Conservation (phyloP, 257 asterid genomes). For the Scutellaria baicalensis region DNA sequence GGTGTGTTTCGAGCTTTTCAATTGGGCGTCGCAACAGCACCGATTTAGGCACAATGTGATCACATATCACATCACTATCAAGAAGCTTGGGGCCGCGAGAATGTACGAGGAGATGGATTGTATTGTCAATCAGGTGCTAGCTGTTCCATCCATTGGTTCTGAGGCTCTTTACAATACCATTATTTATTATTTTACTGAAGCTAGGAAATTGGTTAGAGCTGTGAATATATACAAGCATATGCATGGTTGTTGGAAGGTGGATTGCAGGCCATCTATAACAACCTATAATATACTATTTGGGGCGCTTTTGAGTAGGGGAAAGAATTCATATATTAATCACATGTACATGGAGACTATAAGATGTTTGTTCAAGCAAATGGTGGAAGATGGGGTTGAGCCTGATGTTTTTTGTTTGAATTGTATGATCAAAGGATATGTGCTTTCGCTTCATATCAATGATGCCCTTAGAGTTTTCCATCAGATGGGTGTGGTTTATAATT, state of each 20-base stretch:
- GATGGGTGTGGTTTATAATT: conserved; percentile 62
- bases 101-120: conserved; percentile 85
- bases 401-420: conserved; percentile 72
- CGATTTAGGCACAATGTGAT: conserved; percentile 63
- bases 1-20: conserved; percentile 79
- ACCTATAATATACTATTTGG: conserved; percentile 70
- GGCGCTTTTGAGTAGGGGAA: conserved; percentile 66
- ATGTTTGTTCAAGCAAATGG: conserved; percentile 74
- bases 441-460: conserved; percentile 85
- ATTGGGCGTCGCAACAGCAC: conserved; percentile 89
- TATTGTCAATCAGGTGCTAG: conserved; percentile 78
- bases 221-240: conserved; percentile 76
- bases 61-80: conserved; percentile 56
- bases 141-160: conserved; percentile 51
- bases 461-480: conserved; percentile 92
- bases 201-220: conserved; percentile 71
- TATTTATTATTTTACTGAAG: conserved; percentile 77
- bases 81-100: conserved; percentile 70
- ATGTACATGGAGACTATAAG: conserved; percentile 78
- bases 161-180: conserved; percentile 73
- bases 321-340: conserved; percentile 63
- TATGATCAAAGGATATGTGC: conserved; percentile 91
- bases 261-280: conserved; percentile 70
- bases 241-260: conserved; percentile 54
- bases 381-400: conserved; percentile 81